Conservation (phyloP, 2,329 filamentous ascomycete species). For the Pyrenophora teres region DNA sequence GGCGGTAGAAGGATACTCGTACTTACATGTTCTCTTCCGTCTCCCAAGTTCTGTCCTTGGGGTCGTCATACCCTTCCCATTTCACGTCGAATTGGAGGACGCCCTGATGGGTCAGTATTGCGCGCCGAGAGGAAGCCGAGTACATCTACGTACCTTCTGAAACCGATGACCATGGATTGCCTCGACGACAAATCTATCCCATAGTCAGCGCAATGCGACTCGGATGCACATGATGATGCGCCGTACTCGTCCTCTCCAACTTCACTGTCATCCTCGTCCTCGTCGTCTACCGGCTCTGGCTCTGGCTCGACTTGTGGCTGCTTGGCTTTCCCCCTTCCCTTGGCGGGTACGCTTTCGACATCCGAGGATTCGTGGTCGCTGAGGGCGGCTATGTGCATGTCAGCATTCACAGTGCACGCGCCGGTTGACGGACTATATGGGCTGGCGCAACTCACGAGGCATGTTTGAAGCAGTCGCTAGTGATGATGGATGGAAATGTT, state of each 20-base stretch:
- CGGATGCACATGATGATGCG: conserved; percentile 41
- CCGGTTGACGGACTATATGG: background rate
- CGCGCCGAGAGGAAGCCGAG: conserved; percentile 31
- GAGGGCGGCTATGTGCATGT: conserved; percentile 44
- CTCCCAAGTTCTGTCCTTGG: conserved; percentile 77
- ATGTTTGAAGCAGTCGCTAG: conserved; percentile 29
- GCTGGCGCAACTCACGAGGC: conserved; percentile 41
- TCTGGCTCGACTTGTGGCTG: conserved; percentile 7
- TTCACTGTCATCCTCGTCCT: conserved; percentile 43
- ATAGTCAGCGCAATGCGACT: conserved; percentile 26
- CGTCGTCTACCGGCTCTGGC: conserved; percentile 21
- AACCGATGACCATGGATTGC: conserved; percentile 70
- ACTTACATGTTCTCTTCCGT: conserved; percentile 72
- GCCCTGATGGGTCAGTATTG: conserved; percentile 24
- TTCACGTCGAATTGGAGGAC: conserved; percentile 69
- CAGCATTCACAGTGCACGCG: conserved; percentile 16
- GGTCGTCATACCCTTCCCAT: conserved; percentile 77
- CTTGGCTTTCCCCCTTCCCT: conserved; percentile 23
- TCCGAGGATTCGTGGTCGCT: conserved; percentile 47
- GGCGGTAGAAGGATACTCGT: background rate
- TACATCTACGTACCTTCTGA: conserved; percentile 17
- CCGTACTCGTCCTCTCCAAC: conserved; percentile 48
- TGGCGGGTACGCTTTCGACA: conserved; percentile 36
- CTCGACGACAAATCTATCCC: conserved; percentile 71
- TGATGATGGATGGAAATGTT: background rate